phyloP scores from a whole-genome alignment of 306 rosid species.

The Trifolium pratense region DNA sequence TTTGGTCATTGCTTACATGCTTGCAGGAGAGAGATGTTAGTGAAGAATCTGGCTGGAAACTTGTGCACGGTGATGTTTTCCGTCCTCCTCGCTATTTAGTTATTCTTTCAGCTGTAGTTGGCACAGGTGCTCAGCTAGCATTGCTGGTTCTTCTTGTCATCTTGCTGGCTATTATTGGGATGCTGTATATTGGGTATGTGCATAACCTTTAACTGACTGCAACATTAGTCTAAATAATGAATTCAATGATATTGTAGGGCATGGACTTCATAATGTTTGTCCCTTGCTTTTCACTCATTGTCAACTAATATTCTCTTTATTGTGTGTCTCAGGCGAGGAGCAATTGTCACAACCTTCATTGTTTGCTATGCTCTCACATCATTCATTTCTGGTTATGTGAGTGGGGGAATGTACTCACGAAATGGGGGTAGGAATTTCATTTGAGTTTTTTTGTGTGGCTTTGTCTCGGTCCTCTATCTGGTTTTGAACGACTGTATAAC shows the following conservation, averaged over 20 bases:
- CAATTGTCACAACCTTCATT: conserved; percentile 96
- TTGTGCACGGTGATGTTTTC: conserved; percentile 99
- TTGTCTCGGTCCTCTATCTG: conserved; percentile 29
- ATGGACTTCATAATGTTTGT: conserved; percentile 17
- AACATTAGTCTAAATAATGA: conserved; percentile 19
- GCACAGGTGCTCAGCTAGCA: conserved; percentile 97
- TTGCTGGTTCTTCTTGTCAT: conserved; percentile 94
- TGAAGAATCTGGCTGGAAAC: conserved; percentile 99
- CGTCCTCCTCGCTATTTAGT: conserved; percentile 83
- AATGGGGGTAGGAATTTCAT: conserved; percentile 73
- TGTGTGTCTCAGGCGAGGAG: conserved; percentile 81
- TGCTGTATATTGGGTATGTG: conserved; percentile 82
- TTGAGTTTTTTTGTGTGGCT: conserved; percentile 28
- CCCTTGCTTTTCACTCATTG: neutral
- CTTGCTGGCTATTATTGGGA: conserved; percentile 92
- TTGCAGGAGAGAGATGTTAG: conserved; percentile 95
- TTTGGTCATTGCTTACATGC: conserved; percentile 34
- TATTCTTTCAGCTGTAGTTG: conserved; percentile 94
- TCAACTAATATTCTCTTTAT: conserved; percentile 25
- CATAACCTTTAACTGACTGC: conserved; percentile 32
- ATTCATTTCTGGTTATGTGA: conserved; percentile 97
- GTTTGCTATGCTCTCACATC: conserved; percentile 99
- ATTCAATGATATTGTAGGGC: neutral
- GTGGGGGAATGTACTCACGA: conserved; percentile 98
- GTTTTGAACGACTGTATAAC: conserved; percentile 27